phyloP scores from a whole-genome alignment of 2,329 filamentous ascomycete species.

The Fusarium sacchari region DNA sequence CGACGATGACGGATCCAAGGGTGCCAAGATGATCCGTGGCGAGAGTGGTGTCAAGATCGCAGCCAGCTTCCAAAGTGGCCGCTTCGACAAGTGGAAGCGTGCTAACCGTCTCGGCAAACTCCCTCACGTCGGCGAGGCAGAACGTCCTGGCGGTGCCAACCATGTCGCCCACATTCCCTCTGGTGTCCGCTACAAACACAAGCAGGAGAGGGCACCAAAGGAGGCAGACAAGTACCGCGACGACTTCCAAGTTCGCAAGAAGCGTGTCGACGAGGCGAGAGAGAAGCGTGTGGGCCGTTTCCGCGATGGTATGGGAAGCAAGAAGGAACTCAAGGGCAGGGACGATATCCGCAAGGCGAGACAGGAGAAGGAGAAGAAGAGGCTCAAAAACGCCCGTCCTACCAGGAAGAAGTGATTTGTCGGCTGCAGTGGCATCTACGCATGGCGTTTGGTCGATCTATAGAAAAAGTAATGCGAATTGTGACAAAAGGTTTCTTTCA shows the following conservation, averaged over 20 bases:
- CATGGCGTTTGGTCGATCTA: constrained; percentile 29
- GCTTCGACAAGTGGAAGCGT: constrained; percentile 93
- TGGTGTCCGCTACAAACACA: constrained; percentile 79
- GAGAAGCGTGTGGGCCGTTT: constrained; percentile 83
- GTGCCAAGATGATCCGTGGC: constrained; percentile 78
- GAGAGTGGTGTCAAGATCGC: constrained; percentile 97
- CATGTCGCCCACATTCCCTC: constrained; percentile 43
- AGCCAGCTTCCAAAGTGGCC: constrained; percentile 89
- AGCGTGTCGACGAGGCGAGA: constrained; percentile 85
- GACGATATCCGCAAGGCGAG: constrained; percentile 88
- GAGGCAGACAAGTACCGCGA: constrained; percentile 91
- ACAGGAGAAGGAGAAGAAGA: constrained; percentile 77
- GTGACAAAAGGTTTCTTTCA: neutral
- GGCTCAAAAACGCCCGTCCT: constrained; percentile 89
- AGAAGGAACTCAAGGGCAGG: constrained; percentile 79
- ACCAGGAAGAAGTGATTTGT: constrained; percentile 62
- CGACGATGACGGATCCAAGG: constrained; percentile 90
- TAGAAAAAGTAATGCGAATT: constrained; percentile 27
- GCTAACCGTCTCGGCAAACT: constrained; percentile 82
- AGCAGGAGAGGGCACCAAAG: constrained; percentile 88
- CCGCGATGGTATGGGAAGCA: constrained; percentile 77
- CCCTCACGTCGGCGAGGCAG: constrained; percentile 84
- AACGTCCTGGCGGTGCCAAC: constrained; percentile 57
- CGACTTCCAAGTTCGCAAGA: constrained; percentile 91
- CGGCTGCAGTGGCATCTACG: neutral